phyloP scores from a whole-genome alignment of 768 basidiomycete species.

The Lentinula boryana region DNA sequence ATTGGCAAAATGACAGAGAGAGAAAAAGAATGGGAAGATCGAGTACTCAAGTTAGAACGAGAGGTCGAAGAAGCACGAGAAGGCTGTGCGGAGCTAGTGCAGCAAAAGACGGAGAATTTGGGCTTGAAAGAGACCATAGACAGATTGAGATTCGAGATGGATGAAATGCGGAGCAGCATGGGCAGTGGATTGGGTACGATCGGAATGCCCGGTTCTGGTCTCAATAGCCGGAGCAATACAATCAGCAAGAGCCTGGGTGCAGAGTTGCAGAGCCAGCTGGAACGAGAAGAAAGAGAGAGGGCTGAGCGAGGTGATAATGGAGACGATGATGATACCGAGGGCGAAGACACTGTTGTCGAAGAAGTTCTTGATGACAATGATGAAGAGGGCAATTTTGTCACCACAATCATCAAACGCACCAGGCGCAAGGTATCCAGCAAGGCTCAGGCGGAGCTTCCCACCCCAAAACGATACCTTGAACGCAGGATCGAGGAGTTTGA shows the following conservation, averaged over 20 bases:
- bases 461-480: constrained; percentile 25
- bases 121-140: constrained; percentile 95
- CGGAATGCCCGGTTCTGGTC: constrained; percentile 31
- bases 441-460: constrained; percentile 56
- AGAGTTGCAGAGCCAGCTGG: constrained; percentile 46
- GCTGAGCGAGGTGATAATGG: constrained; percentile 28
- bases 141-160: constrained; percentile 89
- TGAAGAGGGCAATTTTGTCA: not conserved
- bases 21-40: constrained; percentile 65
- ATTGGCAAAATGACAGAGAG: constrained; percentile 59
- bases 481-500: not conserved
- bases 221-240: constrained; percentile 45
- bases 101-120: constrained; percentile 93
- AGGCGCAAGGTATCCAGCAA: constrained; percentile 40
- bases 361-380: constrained; percentile 37
- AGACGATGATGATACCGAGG: constrained; percentile 51
- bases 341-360: constrained; percentile 86
- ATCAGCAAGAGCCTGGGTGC: constrained; percentile 73
- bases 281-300: constrained; percentile 23
- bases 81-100: constrained; percentile 71
- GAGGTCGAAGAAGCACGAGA: constrained; percentile 68
- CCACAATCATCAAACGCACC: not conserved
- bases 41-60: constrained; percentile 60
- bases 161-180: constrained; percentile 68
- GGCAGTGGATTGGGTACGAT: constrained; percentile 17